A percentile compares a stretch with the other conserved stretches of the same genome.
These are phyloP conservation scores for Lactarius quietus DNA, from an alignment of 768 basidiomycete genomes.

Conservation along the genomic window DNA sequence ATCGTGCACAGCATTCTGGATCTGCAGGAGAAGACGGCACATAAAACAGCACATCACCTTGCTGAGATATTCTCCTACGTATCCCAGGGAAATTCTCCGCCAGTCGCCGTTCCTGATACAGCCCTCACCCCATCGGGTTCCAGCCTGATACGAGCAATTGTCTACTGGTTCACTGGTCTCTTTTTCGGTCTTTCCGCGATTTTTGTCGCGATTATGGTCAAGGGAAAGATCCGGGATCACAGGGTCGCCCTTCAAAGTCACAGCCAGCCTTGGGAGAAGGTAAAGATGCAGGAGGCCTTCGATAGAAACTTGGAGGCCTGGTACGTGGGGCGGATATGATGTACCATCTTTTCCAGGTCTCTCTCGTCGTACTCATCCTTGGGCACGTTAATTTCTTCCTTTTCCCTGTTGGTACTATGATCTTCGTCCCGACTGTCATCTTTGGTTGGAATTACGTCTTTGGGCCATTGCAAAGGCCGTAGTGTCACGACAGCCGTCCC, in stretches of 20 bases:
- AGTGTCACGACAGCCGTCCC: too few relatives aligned
- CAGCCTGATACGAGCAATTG: background rate
- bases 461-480: background rate
- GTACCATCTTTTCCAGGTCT: slow-evolving; percentile 1
- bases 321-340: background rate
- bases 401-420: background rate
- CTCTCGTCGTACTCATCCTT: background rate
- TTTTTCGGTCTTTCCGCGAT: background rate
- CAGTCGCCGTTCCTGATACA: background rate
- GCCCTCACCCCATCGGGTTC: background rate
- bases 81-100: too few relatives aligned
- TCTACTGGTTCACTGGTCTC: background rate
- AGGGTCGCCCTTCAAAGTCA: background rate
- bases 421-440: background rate
- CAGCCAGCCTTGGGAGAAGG: background rate
- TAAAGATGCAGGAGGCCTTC: background rate
- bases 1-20: background rate
- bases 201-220: background rate
- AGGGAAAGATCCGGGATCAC: background rate
- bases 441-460: slow-evolving; percentile 3
- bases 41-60: too few relatives aligned
- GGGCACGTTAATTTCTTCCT: background rate
- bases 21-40: background rate
- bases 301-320: background rate
- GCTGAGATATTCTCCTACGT: too few relatives aligned